Percentiles rank a stretch among this genome's conserved stretches.
Evolutionary conservation across 202 grass and related monocot species (phyloP).

Genomic region (Alloteropsis angusta): DNA sequence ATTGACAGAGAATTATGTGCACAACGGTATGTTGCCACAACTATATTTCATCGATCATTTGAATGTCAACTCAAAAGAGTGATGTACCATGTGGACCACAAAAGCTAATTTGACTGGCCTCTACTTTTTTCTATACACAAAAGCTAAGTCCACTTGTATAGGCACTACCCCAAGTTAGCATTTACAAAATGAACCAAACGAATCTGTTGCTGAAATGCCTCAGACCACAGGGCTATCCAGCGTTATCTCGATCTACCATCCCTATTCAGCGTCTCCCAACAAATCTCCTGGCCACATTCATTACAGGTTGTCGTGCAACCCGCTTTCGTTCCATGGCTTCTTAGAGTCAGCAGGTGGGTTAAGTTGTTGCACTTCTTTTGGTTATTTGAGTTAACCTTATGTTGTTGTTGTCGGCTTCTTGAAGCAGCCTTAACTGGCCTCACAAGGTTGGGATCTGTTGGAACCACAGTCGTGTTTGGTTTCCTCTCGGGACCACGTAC

Average conservation of each 20-base stretch:
- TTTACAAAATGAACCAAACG: conserved; percentile 6
- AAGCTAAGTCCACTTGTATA: not conserved
- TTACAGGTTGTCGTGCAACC: conserved; percentile 62
- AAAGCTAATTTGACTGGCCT: not conserved
- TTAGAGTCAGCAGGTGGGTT: conserved; percentile 66
- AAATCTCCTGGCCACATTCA: conserved; percentile 76
- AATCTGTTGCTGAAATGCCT: not conserved
- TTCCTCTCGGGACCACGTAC: conserved; percentile 28
- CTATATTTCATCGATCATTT: not conserved
- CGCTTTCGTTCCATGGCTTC: conserved; percentile 63
- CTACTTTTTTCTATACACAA: conserved; percentile 5
- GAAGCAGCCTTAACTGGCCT: conserved; percentile 36
- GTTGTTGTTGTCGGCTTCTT: conserved; percentile 36
- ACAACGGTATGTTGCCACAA: not conserved
- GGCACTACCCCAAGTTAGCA: not conserved
- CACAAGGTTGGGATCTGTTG: conserved; percentile 14
- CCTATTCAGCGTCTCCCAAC: conserved; percentile 86
- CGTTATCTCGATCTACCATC: conserved; percentile 59
- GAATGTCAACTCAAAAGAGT: not conserved
- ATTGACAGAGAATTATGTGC: not conserved
- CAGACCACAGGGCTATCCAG: not conserved
- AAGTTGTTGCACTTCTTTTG: conserved; percentile 92
- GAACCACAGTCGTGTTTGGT: conserved; percentile 10
- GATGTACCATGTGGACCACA: not conserved
- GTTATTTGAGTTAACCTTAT: conserved; percentile 31